phyloP scores from a whole-genome alignment of 768 basidiomycete genomes.

The Lepiota venenata region DNA sequence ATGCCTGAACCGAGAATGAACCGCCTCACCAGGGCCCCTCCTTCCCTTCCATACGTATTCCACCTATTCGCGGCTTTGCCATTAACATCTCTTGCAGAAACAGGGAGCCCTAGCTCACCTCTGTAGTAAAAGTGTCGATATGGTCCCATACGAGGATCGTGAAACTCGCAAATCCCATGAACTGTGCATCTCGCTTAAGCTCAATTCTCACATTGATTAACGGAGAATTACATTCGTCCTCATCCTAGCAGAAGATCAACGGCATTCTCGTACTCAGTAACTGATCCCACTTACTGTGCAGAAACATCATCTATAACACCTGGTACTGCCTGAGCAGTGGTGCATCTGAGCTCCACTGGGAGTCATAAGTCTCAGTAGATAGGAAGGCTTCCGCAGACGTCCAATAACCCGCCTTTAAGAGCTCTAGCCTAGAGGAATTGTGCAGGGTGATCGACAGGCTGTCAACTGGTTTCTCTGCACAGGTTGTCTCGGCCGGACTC shows the following conservation, averaged over 20 bases:
- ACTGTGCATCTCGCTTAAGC: conserved; percentile 25
- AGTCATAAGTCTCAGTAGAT: no score
- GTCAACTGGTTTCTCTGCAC: no score
- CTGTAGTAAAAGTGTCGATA: conserved; percentile 43
- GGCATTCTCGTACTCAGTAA: not conserved
- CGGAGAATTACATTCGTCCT: conserved; percentile 20
- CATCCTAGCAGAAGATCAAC: conserved; percentile 12
- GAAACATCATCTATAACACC: conserved; percentile 16
- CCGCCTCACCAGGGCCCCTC: conserved; percentile 39
- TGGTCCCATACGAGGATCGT: conserved; percentile 54
- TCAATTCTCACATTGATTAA: not conserved
- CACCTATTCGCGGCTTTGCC: conserved; percentile 25
- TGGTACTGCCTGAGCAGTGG: not conserved
- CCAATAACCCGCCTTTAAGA: no score
- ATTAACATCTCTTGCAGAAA: not conserved
- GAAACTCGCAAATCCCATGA: conserved; percentile 47
- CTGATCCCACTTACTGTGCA: conserved; percentile 15
- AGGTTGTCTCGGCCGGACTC: no score
- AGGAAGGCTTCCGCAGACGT: no score
- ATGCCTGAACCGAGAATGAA: not conserved
- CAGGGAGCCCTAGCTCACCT: conserved; percentile 23
- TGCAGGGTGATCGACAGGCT: no score
- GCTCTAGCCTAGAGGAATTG: no score
- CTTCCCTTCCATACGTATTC: conserved; percentile 50
- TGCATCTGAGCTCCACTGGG: not conserved